Evolutionary conservation across 2,329 filamentous ascomycete genomes (phyloP).

Genomic region (Fusarium keratoplasticum): DNA sequence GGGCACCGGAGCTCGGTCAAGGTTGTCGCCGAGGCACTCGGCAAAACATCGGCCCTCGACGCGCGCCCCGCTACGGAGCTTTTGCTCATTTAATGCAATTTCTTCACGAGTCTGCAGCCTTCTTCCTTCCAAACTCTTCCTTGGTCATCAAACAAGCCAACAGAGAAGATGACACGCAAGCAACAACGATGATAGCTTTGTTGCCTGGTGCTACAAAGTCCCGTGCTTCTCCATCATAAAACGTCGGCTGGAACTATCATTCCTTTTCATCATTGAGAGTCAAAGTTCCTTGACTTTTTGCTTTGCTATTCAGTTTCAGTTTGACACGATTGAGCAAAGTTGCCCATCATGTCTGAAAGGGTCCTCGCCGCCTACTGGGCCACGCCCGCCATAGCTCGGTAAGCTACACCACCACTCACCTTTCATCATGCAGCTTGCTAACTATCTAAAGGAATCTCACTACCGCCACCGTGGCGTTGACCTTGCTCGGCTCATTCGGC

Average conservation of each 20-base stretch:
- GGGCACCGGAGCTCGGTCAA: constrained; percentile 9
- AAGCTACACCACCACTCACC: constrained; percentile 29
- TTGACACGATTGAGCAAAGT: constrained; percentile 46
- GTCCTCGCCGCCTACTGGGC: constrained; percentile 53
- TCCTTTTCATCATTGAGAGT: constrained; percentile 7
- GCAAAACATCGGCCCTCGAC: constrained; percentile 29
- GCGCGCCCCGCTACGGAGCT: constrained; percentile 39
- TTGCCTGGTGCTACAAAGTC: constrained; percentile 42
- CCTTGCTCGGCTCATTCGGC: constrained; percentile 67
- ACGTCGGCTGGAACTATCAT: constrained; percentile 9
- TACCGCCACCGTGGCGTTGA: constrained; percentile 70
- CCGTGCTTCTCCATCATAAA: constrained; percentile 38
- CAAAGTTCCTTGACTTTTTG: constrained; percentile 19
- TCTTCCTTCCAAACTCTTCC: constrained; percentile 37
- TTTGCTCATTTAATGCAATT: constrained; percentile 42
- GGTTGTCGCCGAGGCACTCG: neutral
- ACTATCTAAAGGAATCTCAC: constrained; percentile 69
- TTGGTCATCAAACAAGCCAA: constrained; percentile 31
- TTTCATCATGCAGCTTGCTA: constrained; percentile 17
- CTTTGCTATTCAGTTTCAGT: constrained; percentile 12
- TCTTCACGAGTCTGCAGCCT: constrained; percentile 15
- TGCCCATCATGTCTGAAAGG: constrained; percentile 49
- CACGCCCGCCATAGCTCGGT: constrained; percentile 57
- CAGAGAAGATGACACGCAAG: constrained; percentile 51
- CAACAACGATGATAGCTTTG: constrained; percentile 49